A percentile compares a stretch with the other conserved stretches of the same genome.
Conservation (phyloP, 768 basidiomycete genomes). For the Paxillus rubicundulus region DNA sequence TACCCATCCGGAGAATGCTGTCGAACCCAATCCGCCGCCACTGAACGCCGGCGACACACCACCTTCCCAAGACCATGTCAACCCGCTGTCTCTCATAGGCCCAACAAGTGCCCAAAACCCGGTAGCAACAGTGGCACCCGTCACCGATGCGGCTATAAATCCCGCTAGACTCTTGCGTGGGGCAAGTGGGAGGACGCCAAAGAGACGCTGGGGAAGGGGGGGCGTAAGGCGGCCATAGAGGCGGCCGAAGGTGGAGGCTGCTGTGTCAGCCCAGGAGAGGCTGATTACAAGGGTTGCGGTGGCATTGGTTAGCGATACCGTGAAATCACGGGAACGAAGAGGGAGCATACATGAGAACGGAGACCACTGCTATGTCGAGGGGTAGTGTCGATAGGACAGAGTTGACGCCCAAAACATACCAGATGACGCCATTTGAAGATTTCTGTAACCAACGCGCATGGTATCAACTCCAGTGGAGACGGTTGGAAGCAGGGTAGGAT, state of each 20-base stretch:
- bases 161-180: slow-evolving; percentile 84
- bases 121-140: slow-evolving; percentile 62
- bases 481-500: slow-evolving; percentile 1
- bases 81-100: slow-evolving; percentile 41
- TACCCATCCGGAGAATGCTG: slow-evolving; percentile 26
- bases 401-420: slow-evolving; percentile 85
- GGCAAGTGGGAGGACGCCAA: slow-evolving; percentile 61
- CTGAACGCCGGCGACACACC: slow-evolving; percentile 41
- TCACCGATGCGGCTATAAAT: slow-evolving; percentile 73
- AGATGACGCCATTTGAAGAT: slow-evolving; percentile 81
- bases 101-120: slow-evolving; percentile 72
- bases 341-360: slow-evolving; percentile 79
- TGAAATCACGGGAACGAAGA: neutral
- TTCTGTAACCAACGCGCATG: slow-evolving; percentile 37
- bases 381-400: slow-evolving; percentile 75
- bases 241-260: slow-evolving; percentile 90
- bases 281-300: slow-evolving; percentile 36
- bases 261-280: slow-evolving; percentile 94
- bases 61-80: slow-evolving; percentile 57
- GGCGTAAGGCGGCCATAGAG: slow-evolving; percentile 72
- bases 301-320: neutral
- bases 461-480: neutral
- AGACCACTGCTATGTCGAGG: slow-evolving; percentile 83
- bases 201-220: slow-evolving; percentile 49
- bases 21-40: slow-evolving; percentile 3